Evolutionary conservation across 176 grass and related monocot species (phyloP), one percentile per base, ranked within the genome.

Genomic region (Aegilops bicornis): DNA sequence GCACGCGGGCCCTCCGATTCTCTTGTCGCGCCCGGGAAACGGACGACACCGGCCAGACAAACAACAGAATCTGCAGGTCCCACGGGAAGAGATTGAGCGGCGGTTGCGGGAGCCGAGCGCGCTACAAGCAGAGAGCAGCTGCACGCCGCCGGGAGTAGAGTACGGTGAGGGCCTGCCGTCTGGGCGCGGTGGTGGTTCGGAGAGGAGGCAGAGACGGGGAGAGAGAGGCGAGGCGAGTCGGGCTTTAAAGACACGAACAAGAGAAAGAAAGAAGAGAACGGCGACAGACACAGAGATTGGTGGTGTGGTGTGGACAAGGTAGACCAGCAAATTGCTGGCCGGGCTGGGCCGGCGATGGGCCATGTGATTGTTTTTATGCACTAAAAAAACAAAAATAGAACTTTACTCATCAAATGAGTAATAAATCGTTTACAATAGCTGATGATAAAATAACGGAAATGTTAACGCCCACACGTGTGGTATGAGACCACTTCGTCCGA

Each of bases 1-100:
- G 68, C 66, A 71, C 40, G 27, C 42, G 43, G 64, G 11, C 64
- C 79, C 25, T 35, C 64, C 66, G 80, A 82, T 82, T 81, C 61
- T 81, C 62, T 45, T 48, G 24, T 47, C 61, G 17, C 64, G 45
- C 31, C 19, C 20, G 47, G 17, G 47, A 72, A 72, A 72, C 48
- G 5, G 48, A 59, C 65, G 14, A 40, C 78, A 9, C 56, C 25
- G 72, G 23, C 45, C 30, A 12, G 50, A 69, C 40, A 37, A 37
- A 56, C 65, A 23, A 72, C 12, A 83, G 33, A 60, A 83, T 83
- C 48, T 39, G 66, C 52, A 56, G 52, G 30, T n/a, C 64, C 36
- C 78, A 4, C 3, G 25, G 70, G 69, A 61, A 17, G 36, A 74
- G 80, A 82, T 82, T 56, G 30, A 17, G 69, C 31, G n/a, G 52